phyloP scores from a whole-genome alignment of 139 green algal genomes.

The Spirogloea muscicola region DNA sequence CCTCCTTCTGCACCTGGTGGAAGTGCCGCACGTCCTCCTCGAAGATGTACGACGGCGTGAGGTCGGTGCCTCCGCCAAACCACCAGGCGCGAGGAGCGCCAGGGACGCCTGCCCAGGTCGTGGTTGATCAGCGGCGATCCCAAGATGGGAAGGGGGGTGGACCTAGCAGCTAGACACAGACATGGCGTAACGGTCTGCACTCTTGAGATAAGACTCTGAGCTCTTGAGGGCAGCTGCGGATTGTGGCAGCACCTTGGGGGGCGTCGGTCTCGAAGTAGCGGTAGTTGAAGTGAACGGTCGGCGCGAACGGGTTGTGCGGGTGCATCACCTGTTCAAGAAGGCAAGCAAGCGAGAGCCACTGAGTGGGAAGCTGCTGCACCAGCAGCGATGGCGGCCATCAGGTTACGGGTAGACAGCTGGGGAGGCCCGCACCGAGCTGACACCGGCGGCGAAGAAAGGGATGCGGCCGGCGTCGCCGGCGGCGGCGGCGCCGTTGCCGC shows the following conservation, averaged over 20 bases:
- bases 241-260: constrained; percentile 89
- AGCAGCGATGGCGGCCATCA: background rate
- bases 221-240: no score
- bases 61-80: constrained; percentile 98
- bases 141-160: no score
- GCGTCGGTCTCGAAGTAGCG: constrained; percentile 98
- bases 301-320: constrained; percentile 88
- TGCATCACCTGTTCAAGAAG: constrained; percentile 77
- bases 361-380: background rate
- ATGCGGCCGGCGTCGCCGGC: constrained; percentile 61
- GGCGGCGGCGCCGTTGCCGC: constrained; percentile 16
- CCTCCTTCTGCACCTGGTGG: constrained; percentile 68
- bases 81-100: constrained; percentile 81
- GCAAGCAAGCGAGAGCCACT: background rate
- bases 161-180: no score
- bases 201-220: no score
- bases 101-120: constrained; percentile 4
- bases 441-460: constrained; percentile 96
- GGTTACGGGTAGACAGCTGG: background rate
- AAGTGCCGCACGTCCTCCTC: constrained; percentile 97
- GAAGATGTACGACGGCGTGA: constrained; percentile 92
- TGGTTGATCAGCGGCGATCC: no score
- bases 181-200: no score
- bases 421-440: constrained; percentile 66
- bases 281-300: constrained; percentile 99